Conservation (phyloP, 2,329 filamentous ascomycete species). For the Claviceps lovelessii region DNA sequence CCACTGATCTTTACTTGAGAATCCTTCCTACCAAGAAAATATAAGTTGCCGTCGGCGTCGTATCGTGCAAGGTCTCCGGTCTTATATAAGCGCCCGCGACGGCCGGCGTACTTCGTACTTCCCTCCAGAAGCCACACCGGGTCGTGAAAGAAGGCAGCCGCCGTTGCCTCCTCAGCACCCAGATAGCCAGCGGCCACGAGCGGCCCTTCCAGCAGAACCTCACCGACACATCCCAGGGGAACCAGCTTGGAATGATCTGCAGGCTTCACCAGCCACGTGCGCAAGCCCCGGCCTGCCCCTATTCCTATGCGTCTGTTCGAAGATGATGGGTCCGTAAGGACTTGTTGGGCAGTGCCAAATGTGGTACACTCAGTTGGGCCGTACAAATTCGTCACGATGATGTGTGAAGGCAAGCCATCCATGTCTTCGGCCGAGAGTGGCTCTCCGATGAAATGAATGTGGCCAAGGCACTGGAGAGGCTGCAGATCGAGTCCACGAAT, state of each 20-base stretch:
- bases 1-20: constrained; percentile 37
- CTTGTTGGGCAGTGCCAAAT: constrained; percentile 2
- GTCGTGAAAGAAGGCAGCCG: constrained; percentile 29
- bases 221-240: constrained; percentile 17
- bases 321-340: neutral
- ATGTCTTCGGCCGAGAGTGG: constrained; percentile 16
- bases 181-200: constrained; percentile 35
- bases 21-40: constrained; percentile 28
- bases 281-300: neutral
- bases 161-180: constrained; percentile 29
- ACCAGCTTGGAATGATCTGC: constrained; percentile 11
- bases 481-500: constrained; percentile 26
- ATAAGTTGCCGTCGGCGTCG: constrained; percentile 15
- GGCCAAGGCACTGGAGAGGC: constrained; percentile 24
- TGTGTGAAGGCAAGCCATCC: neutral
- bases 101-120: constrained; percentile 16
- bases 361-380: constrained; percentile 10
- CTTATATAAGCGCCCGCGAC: constrained; percentile 16
- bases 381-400: constrained; percentile 7
- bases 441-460: constrained; percentile 28
- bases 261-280: constrained; percentile 17
- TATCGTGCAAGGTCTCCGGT: constrained; percentile 23
- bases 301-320: neutral
- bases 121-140: constrained; percentile 21
- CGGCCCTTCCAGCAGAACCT: constrained; percentile 26